Base-by-base conservation (phyloP, 108 stramenopile genomes). In the Cyclostephanos tholiformis region DNA sequence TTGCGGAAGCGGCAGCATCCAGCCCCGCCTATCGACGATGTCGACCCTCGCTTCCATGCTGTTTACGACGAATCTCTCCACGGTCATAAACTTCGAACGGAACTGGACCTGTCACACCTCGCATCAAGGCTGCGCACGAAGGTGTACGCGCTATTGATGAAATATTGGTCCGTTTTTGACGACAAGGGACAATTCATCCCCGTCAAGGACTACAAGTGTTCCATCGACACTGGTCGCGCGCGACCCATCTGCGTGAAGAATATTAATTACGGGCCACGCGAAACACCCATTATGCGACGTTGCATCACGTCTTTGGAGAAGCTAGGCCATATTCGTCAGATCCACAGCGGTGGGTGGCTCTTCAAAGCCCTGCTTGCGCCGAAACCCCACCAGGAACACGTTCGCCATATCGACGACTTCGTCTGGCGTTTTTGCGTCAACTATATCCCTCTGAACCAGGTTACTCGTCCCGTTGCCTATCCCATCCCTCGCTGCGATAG, bases 311-410 rank as follows among this genome's bases (percentile, higher is more conserved):
- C 23, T 1, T 4, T 55, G 9, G 25, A 11, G 10, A 27, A 55
- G 26, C 13, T 55, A 2, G 53, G 53, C 2, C 30, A 29, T 35
- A 60, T 36, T 17, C 11, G 14, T 7, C 59, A 60, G 30, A 60
- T 60, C 16, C 30, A 60, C n/a, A 35, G 38, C 16, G 59, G 59
- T 9, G 30, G 16, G 13, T 60, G 59, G 59, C 0, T 60, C 0
- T 60, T 36, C 27, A 60, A 60, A 32, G 30, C 59, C 16, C 35
- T 60, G 0, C 59, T 60, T 16, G 59, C 59, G 17, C 30, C 59
- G 0, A 55, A 55, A 55, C 25, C 53, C 12, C 53, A 55, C 4
- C 53, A 55, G 23, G 53, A 55, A 4, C 23, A 55, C 4, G 23
- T 55, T 16, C 2, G 25, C 9, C 20, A 55, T 26, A 55, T 55